phyloP scores from a whole-genome alignment of 495 filamentous ascomycete species.

The Penicillium pulvis region DNA sequence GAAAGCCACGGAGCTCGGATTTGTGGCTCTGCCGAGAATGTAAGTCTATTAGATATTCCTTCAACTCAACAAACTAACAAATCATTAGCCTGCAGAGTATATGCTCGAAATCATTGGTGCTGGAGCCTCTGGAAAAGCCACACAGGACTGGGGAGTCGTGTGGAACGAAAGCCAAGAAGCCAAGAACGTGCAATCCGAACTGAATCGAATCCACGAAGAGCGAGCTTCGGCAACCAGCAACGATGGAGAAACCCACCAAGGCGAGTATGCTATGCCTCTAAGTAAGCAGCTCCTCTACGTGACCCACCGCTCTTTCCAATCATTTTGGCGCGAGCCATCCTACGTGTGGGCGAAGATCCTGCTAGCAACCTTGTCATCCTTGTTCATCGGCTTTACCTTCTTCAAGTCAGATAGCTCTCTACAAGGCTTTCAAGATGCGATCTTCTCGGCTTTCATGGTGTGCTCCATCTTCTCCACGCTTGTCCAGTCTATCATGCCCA shows the following conservation, averaged over 20 bases:
- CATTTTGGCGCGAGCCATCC: constrained; percentile 49
- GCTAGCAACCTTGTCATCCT: constrained; percentile 17
- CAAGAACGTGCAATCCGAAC: constrained; percentile 58
- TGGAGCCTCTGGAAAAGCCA: constrained; percentile 64
- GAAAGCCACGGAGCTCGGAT: constrained; percentile 62
- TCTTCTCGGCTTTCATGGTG: constrained; percentile 81
- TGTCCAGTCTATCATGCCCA: constrained; percentile 74
- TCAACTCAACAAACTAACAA: not conserved
- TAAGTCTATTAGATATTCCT: constrained; percentile 77
- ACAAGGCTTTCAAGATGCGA: constrained; percentile 81
- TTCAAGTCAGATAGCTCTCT: constrained; percentile 64
- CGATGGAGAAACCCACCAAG: constrained; percentile 37
- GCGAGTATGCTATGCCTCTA: constrained; percentile 52
- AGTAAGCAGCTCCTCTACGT: constrained; percentile 46
- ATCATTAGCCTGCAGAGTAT: constrained; percentile 69
- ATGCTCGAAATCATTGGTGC: constrained; percentile 86
- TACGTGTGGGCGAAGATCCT: constrained; percentile 19
- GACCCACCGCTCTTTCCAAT: constrained; percentile 44
- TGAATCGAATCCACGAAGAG: constrained; percentile 33
- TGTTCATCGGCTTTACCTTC: constrained; percentile 76
- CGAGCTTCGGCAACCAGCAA: not conserved
- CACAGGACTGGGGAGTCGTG: constrained; percentile 66
- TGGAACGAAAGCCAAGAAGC: constrained; percentile 74
- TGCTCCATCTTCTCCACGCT: constrained; percentile 72
- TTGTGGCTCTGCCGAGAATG: constrained; percentile 66